Evolutionary conservation across 108 stramenopile species (phyloP).

Genomic region (Tribonema minus): DNA sequence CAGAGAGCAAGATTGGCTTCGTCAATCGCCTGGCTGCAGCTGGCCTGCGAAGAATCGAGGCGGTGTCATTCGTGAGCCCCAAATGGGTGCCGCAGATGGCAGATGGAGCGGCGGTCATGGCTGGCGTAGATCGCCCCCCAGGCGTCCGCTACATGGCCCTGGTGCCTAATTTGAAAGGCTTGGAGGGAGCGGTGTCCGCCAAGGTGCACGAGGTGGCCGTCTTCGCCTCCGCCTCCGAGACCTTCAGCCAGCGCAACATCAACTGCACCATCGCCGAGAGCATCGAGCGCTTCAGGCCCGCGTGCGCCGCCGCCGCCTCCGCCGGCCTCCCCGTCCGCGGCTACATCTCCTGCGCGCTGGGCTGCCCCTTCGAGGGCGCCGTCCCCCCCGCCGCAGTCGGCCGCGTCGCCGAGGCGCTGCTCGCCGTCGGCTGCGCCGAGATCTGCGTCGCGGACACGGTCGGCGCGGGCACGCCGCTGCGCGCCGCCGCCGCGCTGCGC

Average conservation of each 20-base stretch:
- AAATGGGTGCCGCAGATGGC: conserved; percentile 86
- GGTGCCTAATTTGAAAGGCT: conserved; percentile 71
- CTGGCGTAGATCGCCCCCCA: conserved; percentile 20
- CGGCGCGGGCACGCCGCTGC: conserved; percentile 69
- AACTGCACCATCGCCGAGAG: conserved; percentile 77
- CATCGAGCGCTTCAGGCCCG: conserved; percentile 65
- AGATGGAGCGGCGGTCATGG: conserved; percentile 62
- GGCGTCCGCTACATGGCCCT: conserved; percentile 55
- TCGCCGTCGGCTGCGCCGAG: conserved; percentile 78
- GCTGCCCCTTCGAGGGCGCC: conserved; percentile 75
- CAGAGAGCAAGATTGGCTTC: conserved; percentile 52
- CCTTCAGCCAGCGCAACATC: conserved; percentile 72
- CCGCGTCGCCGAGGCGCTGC: conserved; percentile 48
- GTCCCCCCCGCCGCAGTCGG: conserved; percentile 63
- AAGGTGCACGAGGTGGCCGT: conserved; percentile 71
- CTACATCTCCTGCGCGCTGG: conserved; percentile 78
- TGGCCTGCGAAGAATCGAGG: conserved; percentile 69
- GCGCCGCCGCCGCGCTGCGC: conserved; percentile 54
- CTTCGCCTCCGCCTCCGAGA: conserved; percentile 76
- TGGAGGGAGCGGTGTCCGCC: conserved; percentile 57
- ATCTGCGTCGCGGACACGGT: conserved; percentile 81
- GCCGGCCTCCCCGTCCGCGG: conserved; percentile 65
- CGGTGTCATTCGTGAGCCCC: conserved; percentile 75
- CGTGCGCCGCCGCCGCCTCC: conserved; percentile 53
- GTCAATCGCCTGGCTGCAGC: conserved; percentile 55